These are phyloP conservation scores for Solanum chilense DNA, from an alignment of 257 asterid genomes.

Conservation along the genomic window DNA sequence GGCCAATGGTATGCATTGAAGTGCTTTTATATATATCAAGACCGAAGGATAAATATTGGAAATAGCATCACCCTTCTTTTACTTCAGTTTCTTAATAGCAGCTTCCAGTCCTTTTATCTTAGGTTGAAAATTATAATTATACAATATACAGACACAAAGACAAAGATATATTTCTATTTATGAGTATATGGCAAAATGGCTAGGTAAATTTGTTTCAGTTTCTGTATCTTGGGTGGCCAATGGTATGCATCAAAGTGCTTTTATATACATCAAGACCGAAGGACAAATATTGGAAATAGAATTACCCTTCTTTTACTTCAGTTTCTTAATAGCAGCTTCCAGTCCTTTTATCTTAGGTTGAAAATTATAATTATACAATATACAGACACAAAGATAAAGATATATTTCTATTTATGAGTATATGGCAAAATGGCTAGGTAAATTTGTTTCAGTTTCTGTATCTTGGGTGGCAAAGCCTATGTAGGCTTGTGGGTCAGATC, in stretches of 20 bases:
- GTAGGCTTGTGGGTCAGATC: not conserved
- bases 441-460: not conserved
- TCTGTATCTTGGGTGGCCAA: slow-evolving; percentile 61
- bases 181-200: not conserved
- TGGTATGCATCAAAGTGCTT: slow-evolving; percentile 32
- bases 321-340: not conserved
- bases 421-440: not conserved
- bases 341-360: not conserved
- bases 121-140: not conserved
- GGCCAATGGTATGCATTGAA: slow-evolving; percentile 62
- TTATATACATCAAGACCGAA: not conserved
- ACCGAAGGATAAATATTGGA: not conserved
- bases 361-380: not conserved
- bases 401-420: not conserved
- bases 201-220: not conserved
- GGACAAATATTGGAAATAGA: not conserved
- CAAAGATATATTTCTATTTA: not conserved
- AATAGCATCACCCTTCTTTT: not conserved
- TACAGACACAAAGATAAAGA: not conserved
- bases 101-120: not conserved
- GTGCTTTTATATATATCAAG: not conserved
- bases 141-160: not conserved
- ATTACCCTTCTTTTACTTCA: not conserved
- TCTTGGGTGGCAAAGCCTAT: not conserved
- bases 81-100: not conserved